Evolutionary conservation across 352 stramenopile species (phyloP), one percentile per base, ranked within the genome.

Genomic region (Globisporangium radiosum): DNA sequence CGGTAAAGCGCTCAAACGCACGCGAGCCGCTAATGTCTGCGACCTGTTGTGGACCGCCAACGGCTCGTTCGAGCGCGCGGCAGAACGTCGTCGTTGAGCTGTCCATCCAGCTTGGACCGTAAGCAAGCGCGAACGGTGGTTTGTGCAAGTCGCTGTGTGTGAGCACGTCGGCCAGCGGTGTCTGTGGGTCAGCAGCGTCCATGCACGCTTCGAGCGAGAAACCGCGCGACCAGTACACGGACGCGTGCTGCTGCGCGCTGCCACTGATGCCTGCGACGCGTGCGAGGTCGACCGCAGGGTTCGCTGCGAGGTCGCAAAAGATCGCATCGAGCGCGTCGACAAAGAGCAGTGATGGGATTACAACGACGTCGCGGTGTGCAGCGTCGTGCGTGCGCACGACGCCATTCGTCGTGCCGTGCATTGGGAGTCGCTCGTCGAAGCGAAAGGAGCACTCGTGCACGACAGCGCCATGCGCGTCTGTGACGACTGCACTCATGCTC

Each of bases 71-170:
- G 17, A 94, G 60, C 19, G 69, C 64, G 5, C 60, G 43, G 65
- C 83, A 94, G 62, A 80, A 83, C 45, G 45, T 50, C 0, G 64
- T 72, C n/a, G 85, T 94, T 36, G 73, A 89, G 66, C 74, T 89
- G 63, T 96, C 85, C 71, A 92, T 92, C 87, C 87, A 96, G 47
- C 84, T 93, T 3, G 85, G 83, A 5, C 85, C 82, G 53, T 90
- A 78, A 19, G 75, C 65, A 14, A 75, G 60, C 10, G 67, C 74
- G 57, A 95, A 94, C 8, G 66, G 69, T 47, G 45, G 5, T 14
- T 0, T 50, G 15, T 25, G 14, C 7, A 25, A 11, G 45, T 50
- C n/a, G 45, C 47, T 50, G n/a, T 53, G 17, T 36, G 45, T 45
- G 19, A 78, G 37, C 11, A 56, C 50, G 5, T 60, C 33, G 11